phyloP scores from a whole-genome alignment of 176 grass and related monocot species.

The Oryza australiensis region DNA sequence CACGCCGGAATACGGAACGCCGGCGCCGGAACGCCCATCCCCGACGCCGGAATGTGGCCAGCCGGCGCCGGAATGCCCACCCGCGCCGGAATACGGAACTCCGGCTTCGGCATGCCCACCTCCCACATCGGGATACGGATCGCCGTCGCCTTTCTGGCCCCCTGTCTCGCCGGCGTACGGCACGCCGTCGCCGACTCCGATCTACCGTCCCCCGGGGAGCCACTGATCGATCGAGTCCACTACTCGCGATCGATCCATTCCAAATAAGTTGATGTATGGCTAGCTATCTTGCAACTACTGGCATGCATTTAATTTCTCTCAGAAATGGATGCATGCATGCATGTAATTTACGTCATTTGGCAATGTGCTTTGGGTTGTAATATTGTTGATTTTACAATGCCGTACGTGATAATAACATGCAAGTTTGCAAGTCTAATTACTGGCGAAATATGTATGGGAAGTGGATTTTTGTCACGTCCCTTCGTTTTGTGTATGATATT shows the following conservation, averaged over 20 bases:
- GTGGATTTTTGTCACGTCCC: too few relatives aligned
- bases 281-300: not conserved
- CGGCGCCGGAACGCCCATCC: not conserved
- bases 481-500: too few relatives aligned
- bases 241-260: not conserved
- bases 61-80: not conserved
- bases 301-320: not conserved
- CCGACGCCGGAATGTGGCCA: not conserved
- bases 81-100: not conserved
- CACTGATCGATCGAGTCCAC: not conserved
- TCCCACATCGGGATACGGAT: not conserved
- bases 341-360: too few relatives aligned
- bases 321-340: not conserved
- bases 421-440: too few relatives aligned
- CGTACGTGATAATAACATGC: too few relatives aligned
- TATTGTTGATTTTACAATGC: too few relatives aligned
- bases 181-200: conserved; percentile 3
- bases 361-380: too few relatives aligned
- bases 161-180: not conserved
- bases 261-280: not conserved
- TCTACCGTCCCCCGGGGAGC: conserved; percentile 29
- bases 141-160: not conserved
- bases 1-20: not conserved
- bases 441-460: too few relatives aligned
- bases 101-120: not conserved